phyloP scores from a whole-genome alignment of 306 rosid genomes.

The Glycine tomentella region DNA sequence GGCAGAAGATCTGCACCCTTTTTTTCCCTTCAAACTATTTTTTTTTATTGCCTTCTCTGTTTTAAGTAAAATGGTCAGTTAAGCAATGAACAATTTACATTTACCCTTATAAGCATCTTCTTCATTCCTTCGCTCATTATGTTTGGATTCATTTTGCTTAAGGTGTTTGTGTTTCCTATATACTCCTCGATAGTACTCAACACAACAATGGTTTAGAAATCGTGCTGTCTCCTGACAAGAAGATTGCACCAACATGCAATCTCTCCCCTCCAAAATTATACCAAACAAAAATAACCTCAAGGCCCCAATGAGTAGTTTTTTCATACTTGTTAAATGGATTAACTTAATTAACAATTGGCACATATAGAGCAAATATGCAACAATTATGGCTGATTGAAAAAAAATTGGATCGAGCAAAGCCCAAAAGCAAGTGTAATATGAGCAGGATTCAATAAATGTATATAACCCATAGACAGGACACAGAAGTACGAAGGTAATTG shows the following conservation, averaged over 20 bases:
- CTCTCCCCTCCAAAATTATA: too few relatives aligned
- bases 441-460: too few relatives aligned
- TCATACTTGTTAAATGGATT: neutral
- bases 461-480: too few relatives aligned
- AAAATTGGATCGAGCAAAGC: too few relatives aligned
- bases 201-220: neutral
- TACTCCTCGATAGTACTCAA: neutral
- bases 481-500: too few relatives aligned
- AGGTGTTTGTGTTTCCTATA: neutral
- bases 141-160: neutral
- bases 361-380: too few relatives aligned
- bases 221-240: neutral
- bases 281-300: too few relatives aligned
- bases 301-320: neutral
- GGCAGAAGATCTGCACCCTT: constrained; percentile 54
- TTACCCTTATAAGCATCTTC: constrained; percentile 36
- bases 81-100: constrained; percentile 50
- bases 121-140: neutral
- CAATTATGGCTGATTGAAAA: too few relatives aligned
- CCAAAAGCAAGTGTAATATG: too few relatives aligned
- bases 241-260: neutral
- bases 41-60: constrained; percentile 40
- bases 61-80: constrained; percentile 44
- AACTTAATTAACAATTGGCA: neutral
- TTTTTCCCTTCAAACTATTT: constrained; percentile 10